A percentile compares a stretch with the other conserved stretches of the same genome.
Evolutionary conservation across 176 grass and related monocot genomes (phyloP).

Genomic region (Lolium perenne): DNA sequence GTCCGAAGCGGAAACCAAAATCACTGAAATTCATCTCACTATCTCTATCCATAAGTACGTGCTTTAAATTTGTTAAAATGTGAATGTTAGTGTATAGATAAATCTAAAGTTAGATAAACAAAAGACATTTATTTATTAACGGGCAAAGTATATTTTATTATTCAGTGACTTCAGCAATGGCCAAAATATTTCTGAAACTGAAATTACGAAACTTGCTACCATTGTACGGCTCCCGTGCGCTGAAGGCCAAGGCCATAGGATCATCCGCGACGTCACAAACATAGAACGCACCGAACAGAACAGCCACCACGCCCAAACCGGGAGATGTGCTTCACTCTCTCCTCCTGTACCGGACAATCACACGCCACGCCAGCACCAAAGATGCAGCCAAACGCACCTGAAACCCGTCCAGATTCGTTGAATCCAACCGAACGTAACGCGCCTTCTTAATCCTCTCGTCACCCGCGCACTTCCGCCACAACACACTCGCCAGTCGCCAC

Average conservation of each 20-base stretch:
- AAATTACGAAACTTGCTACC: too few species aligned
- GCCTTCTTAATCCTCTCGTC: neutral
- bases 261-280: neutral
- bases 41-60: too few species aligned
- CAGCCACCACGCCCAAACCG: neutral
- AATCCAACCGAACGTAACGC: neutral
- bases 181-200: too few species aligned
- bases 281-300: neutral
- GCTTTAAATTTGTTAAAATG: too few species aligned
- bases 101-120: too few species aligned
- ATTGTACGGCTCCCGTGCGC: too few species aligned
- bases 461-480: neutral
- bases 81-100: too few species aligned
- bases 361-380: neutral
- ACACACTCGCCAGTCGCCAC: slow-evolving; percentile 1
- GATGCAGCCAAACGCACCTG: neutral
- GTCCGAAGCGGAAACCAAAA: too few species aligned
- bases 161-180: too few species aligned
- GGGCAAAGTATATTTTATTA: too few species aligned
- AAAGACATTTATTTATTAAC: too few species aligned
- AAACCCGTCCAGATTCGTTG: slow-evolving; percentile 54
- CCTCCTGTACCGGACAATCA: neutral
- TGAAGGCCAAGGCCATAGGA: neutral
- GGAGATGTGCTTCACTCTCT: neutral
- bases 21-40: too few species aligned